These are phyloP conservation scores for Ophiobolus disseminans DNA, from an alignment of 2,329 filamentous ascomycete species.

Conservation along the genomic window DNA sequence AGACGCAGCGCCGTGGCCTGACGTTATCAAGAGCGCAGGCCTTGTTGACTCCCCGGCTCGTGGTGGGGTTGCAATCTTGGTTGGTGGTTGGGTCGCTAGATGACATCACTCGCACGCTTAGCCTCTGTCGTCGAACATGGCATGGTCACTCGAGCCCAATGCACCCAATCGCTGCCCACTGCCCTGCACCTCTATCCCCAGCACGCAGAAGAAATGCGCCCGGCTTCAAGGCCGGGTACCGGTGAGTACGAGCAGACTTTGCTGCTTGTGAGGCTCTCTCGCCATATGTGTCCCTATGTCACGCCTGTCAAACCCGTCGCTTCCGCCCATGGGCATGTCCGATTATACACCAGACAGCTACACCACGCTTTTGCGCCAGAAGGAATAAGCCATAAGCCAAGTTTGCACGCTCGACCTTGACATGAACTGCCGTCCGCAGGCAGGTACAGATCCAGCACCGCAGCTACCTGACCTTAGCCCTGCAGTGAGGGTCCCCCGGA, in stretches of 20 bases:
- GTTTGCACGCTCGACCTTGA: not conserved
- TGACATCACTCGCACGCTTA: slow-evolving; percentile 21
- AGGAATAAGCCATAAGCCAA: not conserved
- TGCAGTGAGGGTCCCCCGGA: slow-evolving; percentile 15
- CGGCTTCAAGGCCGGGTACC: not conserved
- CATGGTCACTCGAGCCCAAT: slow-evolving; percentile 17
- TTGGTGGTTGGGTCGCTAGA: slow-evolving; percentile 10
- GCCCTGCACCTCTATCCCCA: slow-evolving; percentile 15
- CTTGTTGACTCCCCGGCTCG: slow-evolving; percentile 24
- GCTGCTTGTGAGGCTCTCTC: not conserved
- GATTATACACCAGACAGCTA: not conserved
- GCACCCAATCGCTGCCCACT: slow-evolving; percentile 16
- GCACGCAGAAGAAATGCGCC: slow-evolving; percentile 14
- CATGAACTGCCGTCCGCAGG: not conserved
- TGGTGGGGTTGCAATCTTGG: slow-evolving; percentile 26
- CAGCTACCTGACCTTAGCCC: slow-evolving; percentile 16
- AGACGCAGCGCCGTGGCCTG: slow-evolving; percentile 23
- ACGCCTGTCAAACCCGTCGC: not conserved
- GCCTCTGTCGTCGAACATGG: slow-evolving; percentile 11
- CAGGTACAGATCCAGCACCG: slow-evolving; percentile 9
- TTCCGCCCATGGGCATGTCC: too few relatives aligned
- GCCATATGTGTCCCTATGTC: not conserved
- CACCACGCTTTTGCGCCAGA: too few relatives aligned
- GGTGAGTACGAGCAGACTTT: slow-evolving; percentile 3
- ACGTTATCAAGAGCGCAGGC: slow-evolving; percentile 33